Evolutionary conservation across 169 alveolate genomes (phyloP), one percentile per base, ranked within the genome.

Genomic region (Cryptosporidium xiaoi): DNA sequence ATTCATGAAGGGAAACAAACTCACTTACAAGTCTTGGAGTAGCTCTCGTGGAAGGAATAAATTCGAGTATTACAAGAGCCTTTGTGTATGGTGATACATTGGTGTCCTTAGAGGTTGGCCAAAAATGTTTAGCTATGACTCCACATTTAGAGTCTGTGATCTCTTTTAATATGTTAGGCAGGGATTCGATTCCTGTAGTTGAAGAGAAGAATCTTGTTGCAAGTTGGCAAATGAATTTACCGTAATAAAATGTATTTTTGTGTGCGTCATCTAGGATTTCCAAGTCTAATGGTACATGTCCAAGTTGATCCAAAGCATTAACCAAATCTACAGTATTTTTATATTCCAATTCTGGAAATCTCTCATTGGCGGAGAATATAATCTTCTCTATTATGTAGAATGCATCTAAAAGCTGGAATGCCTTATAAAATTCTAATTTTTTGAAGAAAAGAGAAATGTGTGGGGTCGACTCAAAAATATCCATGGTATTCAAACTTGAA

Each of bases 381-480:
- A 15, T 3, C 13, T 34, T 56, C 44, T 69, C 83, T 3, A 31
- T 1, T 13, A 29, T 24, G 51, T 53, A 56, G 56, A 69, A 69
- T 10, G 83, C 50, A 33, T 69, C 68, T 34, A 69, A 4, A 12
- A 69, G 33, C 36, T 55, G 83, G 20, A 36, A 69, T 16, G 40
- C 67, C 24, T 55, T 56, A 24, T 69, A 33, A 46, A 69, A 51
- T 15, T 69, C 83, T 12, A 55, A n/a, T 2, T 51, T 69, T 6
- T 15, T 12, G 51, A 69, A 69, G 15, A 27, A 10, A 24, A 8
- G 34, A 15, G 56, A 27, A 20, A 56, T 33, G 20, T 51, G 13
- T 0, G n/a, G 5, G 4, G 40, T n/a, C 4, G 67, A 53, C 6
- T 29, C 36, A 2, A 12, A 27, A 24, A 69, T 53, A 55, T 69